phyloP scores from a whole-genome alignment of 495 filamentous ascomycete genomes.

The Aspergillus taichungensis region DNA sequence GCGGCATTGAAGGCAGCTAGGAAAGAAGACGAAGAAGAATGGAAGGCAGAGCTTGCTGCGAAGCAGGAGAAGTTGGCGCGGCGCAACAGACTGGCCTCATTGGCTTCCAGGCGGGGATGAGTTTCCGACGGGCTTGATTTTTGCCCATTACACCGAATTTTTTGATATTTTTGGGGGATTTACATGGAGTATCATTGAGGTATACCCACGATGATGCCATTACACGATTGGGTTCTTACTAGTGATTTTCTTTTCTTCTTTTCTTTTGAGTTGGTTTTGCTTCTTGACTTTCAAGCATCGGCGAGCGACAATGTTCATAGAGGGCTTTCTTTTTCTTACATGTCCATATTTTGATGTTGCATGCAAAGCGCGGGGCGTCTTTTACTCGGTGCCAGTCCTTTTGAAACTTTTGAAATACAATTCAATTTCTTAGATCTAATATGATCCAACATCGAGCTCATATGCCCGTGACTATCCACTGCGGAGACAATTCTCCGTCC shows the following conservation, averaged over 20 bases:
- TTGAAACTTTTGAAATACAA: too few species aligned
- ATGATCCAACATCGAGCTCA: too few species aligned
- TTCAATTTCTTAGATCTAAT: too few species aligned
- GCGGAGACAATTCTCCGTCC: not conserved
- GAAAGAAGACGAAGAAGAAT: slow-evolving; percentile 52
- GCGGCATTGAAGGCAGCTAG: slow-evolving; percentile 39
- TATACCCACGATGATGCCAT: slow-evolving; percentile 17
- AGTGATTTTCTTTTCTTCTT: slow-evolving; percentile 8
- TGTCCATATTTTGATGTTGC: slow-evolving; percentile 7
- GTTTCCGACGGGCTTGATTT: not conserved
- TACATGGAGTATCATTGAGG: slow-evolving; percentile 17
- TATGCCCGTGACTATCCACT: too few species aligned
- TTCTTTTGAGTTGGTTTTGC: slow-evolving; percentile 11
- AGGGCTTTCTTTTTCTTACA: slow-evolving; percentile 17
- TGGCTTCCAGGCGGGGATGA: slow-evolving; percentile 34
- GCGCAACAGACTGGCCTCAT: slow-evolving; percentile 38
- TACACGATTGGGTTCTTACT: slow-evolving; percentile 4
- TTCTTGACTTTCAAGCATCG: slow-evolving; percentile 24
- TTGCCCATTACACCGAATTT: not conserved
- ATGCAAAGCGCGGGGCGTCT: slow-evolving; percentile 21
- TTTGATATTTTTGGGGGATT: slow-evolving; percentile 2
- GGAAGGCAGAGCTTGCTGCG: slow-evolving; percentile 41
- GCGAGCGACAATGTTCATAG: slow-evolving; percentile 29
- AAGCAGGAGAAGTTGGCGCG: slow-evolving; percentile 50
- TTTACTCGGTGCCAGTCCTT: too few species aligned